Base-by-base conservation (phyloP, 2,329 filamentous ascomycete species). In the Fonsecaea pugnacius region DNA sequence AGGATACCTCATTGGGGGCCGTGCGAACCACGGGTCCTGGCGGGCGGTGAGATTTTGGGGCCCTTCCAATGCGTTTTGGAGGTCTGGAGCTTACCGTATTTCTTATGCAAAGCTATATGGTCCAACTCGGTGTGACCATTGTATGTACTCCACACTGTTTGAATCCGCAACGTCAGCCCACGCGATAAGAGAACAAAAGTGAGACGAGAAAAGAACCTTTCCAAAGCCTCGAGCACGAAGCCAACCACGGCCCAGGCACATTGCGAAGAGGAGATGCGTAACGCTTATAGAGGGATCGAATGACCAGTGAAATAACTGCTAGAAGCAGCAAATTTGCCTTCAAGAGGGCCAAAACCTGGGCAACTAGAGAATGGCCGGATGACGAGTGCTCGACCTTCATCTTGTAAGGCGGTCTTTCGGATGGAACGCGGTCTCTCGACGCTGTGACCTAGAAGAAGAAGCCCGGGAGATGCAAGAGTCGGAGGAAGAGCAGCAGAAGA, bases 1-100 rank as follows among this genome's bases (percentile, higher is more conserved):
- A 71, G 0, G 81, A 82, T 5, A 83, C 74, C 71, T 83, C 81
- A 69, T 81, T 73, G 4, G 82, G 81, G 1, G 78, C 78, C 36
- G 83, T 80, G 21, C 82, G 79, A 58, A 84, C 80, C 4, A 84
- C 70, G 18, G 80, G 79, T 51, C 78, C 77, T 67, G 51, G 51
- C 27, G 21, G 3, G 43, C 18, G n/a, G 46, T 63, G n/a, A 32
- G 54, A 43, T 52, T 36, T 53, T 38, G 62, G 56, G 4, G 6
- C 36, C 9, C 21, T 40, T 24, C 18, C 27, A 30, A 16, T 36
- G 21, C 7, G 8, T 27, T 43, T 60, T 16, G 18, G 14, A 33
- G 46, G 18, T 1, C 38, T 55, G 36, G 21, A n/a, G 16, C 58
- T 51, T 60, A 68, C 67, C 67, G 69, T 79, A 73, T 65, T 77